These are phyloP conservation scores for Trametes pubescens DNA, from an alignment of 1,284 basidiomycete species.

Conservation along the genomic window DNA sequence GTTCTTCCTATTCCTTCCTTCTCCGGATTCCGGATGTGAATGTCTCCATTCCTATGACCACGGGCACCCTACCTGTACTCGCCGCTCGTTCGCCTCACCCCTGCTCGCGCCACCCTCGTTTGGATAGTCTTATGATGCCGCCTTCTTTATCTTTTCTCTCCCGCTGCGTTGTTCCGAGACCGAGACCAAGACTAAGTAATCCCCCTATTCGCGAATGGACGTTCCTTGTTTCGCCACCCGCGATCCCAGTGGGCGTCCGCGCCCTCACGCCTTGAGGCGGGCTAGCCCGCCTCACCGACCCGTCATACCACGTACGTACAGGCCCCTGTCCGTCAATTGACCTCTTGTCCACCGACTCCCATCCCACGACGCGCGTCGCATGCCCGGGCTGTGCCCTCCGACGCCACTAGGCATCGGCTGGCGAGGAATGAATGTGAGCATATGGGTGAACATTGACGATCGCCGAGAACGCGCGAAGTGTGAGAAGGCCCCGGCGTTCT, in stretches of 20 bases:
- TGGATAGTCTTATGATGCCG: slow-evolving; percentile 37
- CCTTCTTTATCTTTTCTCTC: slow-evolving; percentile 25
- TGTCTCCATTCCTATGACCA: slow-evolving; percentile 28
- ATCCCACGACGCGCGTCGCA: not conserved
- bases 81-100: slow-evolving; percentile 26
- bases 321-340: slow-evolving; percentile 14
- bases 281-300: not conserved
- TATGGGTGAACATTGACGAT: not conserved
- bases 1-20: not conserved
- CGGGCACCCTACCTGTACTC: slow-evolving; percentile 28
- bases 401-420: not conserved
- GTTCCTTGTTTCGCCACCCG: slow-evolving; percentile 20
- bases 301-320: slow-evolving; percentile 8
- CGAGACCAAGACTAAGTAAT: slow-evolving; percentile 32
- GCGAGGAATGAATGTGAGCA: slow-evolving; percentile 2
- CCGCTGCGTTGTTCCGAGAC: slow-evolving; percentile 18
- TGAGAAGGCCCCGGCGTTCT: not conserved
- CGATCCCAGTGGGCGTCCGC: not conserved
- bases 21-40: slow-evolving; percentile 26
- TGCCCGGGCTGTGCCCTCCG: slow-evolving; percentile 1
- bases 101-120: slow-evolving; percentile 36
- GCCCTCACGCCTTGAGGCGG: not conserved
- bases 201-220: slow-evolving; percentile 30
- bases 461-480: not conserved
- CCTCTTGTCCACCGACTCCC: slow-evolving; percentile 11